These are phyloP conservation scores for Tolypocladium inflatum DNA, from an alignment of 2,329 filamentous ascomycete genomes.

Conservation along the genomic window DNA sequence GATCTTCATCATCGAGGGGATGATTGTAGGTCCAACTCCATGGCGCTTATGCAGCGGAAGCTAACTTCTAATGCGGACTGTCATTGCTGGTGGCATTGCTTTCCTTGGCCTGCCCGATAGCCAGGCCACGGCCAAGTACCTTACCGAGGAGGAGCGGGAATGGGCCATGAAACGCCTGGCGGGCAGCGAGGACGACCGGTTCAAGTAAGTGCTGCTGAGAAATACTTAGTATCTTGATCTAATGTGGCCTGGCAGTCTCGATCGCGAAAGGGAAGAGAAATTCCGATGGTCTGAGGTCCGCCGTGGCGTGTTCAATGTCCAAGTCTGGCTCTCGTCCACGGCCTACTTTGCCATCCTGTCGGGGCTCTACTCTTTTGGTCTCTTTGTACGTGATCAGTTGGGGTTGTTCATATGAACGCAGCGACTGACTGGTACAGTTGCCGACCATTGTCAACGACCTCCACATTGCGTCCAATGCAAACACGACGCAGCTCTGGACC, in stretches of 20 bases:
- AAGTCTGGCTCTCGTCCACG: constrained; percentile 53
- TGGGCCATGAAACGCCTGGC: constrained; percentile 36
- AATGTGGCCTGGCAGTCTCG: constrained; percentile 4
- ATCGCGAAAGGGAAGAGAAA: constrained; percentile 28
- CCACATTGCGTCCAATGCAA: constrained; percentile 40
- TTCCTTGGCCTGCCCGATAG: constrained; percentile 47
- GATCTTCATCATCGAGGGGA: constrained; percentile 53
- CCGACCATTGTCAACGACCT: constrained; percentile 56
- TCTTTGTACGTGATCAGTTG: constrained; percentile 40
- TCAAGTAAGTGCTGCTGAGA: constrained; percentile 15
- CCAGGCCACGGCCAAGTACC: constrained; percentile 41
- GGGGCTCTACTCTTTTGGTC: constrained; percentile 52
- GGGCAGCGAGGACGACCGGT: constrained; percentile 23
- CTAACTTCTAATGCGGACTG: constrained; percentile 30
- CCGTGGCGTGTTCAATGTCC: constrained; percentile 49
- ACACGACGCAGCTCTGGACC: constrained; percentile 52
- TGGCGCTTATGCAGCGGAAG: constrained; percentile 2
- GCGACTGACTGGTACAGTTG: constrained; percentile 27
- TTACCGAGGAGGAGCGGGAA: constrained; percentile 40
- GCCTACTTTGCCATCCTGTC: constrained; percentile 52
- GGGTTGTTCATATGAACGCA: background rate
- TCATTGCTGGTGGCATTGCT: constrained; percentile 39
- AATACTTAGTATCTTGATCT: background rate
- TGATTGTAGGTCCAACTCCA: constrained; percentile 28
- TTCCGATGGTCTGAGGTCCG: constrained; percentile 54